Evolutionary conservation across 2,329 filamentous ascomycete genomes (phyloP).

Genomic region (Penicillium sp.): DNA sequence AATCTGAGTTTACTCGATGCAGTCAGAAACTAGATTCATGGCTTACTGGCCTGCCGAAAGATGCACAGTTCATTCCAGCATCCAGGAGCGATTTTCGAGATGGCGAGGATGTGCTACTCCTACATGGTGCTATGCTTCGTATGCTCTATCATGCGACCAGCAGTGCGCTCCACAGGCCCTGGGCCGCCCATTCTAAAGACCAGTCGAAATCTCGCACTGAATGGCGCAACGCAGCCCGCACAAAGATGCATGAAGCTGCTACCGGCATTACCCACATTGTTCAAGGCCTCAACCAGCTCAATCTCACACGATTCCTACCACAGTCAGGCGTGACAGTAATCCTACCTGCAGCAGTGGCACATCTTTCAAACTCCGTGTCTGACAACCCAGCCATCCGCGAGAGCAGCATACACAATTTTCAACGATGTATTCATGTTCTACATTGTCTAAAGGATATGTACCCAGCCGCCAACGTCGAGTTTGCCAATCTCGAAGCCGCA

Average conservation of each 20-base stretch:
- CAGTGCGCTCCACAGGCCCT: conserved; percentile 83
- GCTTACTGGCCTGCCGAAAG: conserved; percentile 67
- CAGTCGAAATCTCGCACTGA: conserved; percentile 48
- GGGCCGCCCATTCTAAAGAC: conserved; percentile 63
- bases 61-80: conserved; percentile 68
- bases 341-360: conserved; percentile 83
- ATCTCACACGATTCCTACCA: conserved; percentile 73
- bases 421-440: conserved; percentile 82
- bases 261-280: conserved; percentile 78
- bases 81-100: conserved; percentile 58
- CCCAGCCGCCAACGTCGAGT: conserved; percentile 76
- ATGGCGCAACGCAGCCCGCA: conserved; percentile 71
- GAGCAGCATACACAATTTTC: conserved; percentile 72
- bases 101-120: conserved; percentile 49
- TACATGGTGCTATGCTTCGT: conserved; percentile 80
- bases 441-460: conserved; percentile 81
- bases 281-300: conserved; percentile 67
- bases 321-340: conserved; percentile 85
- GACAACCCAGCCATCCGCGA: conserved; percentile 68
- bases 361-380: conserved; percentile 82
- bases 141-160: conserved; percentile 90
- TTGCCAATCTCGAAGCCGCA: conserved; percentile 36
- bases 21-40: conserved; percentile 75
- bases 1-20: conserved; percentile 73
- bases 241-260: conserved; percentile 78